Percentiles rank a stretch among this genome's conserved stretches.
Conservation (phyloP, 1,284 basidiomycete species). For the Fistulina hepatica region DNA sequence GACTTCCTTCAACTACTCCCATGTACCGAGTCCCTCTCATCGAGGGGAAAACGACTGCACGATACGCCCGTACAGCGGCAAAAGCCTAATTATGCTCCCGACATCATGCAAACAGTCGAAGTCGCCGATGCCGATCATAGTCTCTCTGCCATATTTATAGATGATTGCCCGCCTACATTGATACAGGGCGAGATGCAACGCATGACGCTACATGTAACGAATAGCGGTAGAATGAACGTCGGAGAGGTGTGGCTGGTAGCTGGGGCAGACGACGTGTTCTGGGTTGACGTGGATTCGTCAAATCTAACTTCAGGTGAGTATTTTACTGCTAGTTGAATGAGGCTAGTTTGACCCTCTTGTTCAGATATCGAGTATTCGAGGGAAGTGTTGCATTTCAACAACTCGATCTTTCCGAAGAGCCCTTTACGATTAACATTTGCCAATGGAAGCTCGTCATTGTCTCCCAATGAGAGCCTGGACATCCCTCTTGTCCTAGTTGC, state of each 20-base stretch:
- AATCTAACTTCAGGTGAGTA: too few relatives aligned
- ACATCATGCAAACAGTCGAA: conserved; percentile 42
- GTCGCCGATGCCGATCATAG: conserved; percentile 52
- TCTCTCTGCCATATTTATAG: conserved; percentile 44
- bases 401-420: conserved; percentile 40
- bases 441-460: conserved; percentile 26
- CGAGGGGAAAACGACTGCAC: conserved; percentile 57
- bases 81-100: conserved; percentile 52
- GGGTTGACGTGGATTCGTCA: conserved; percentile 32
- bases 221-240: conserved; percentile 45
- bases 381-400: conserved; percentile 38
- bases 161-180: conserved; percentile 39
- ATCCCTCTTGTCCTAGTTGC: conserved; percentile 45
- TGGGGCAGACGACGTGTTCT: conserved; percentile 50
- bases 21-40: conserved; percentile 45
- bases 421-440: background rate
- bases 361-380: background rate
- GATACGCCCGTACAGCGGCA: conserved; percentile 60
- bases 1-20: conserved; percentile 60
- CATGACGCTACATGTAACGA: conserved; percentile 47
- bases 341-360: background rate
- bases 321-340: conserved; percentile 7
- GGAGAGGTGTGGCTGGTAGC: conserved; percentile 59
- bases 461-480: conserved; percentile 36
- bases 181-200: conserved; percentile 51